Percentiles rank a stretch among this genome's conserved stretches.
phyloP scores from a whole-genome alignment of 306 rosid genomes.

The Rosa rugosa region DNA sequence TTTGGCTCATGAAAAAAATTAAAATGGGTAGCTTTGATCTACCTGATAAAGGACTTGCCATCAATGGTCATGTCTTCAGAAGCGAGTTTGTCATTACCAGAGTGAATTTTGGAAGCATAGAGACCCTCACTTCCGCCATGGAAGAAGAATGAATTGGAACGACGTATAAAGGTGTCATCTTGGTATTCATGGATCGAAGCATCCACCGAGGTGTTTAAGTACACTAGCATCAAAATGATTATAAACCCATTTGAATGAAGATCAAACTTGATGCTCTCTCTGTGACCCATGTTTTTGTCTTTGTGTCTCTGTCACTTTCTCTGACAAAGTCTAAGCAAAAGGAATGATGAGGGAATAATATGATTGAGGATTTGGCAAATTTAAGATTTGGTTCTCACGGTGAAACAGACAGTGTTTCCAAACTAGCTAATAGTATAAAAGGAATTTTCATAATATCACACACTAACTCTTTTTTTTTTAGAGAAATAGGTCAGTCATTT shows the following conservation, averaged over 20 bases:
- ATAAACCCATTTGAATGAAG: conserved; percentile 31
- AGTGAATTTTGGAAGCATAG: conserved; percentile 45
- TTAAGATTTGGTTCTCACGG: neutral
- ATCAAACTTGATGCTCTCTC: conserved; percentile 27
- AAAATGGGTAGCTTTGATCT: neutral
- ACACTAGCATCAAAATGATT: conserved; percentile 13
- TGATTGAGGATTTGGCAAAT: conserved; percentile 3
- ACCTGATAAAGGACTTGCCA: conserved; percentile 82
- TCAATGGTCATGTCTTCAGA: conserved; percentile 50
- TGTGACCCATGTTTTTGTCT: conserved; percentile 23
- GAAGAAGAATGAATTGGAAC: conserved; percentile 75
- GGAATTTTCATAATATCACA: neutral
- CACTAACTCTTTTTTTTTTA: too few species aligned
- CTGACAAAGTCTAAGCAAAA: conserved; percentile 1
- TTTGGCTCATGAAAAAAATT: neutral
- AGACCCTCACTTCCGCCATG: conserved; percentile 87
- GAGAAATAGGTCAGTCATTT: too few species aligned
- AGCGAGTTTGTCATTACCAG: conserved; percentile 25
- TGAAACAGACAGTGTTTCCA: neutral
- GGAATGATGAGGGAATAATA: neutral
- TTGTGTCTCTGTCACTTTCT: neutral
- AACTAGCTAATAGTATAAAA: neutral
- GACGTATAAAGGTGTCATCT: conserved; percentile 54
- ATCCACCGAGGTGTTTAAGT: conserved; percentile 32
- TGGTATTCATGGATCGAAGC: conserved; percentile 81